Percentiles rank a stretch among this genome's conserved stretches.
These are phyloP conservation scores for Cystofilobasidium bisporidii DNA, from an alignment of 768 basidiomycete species.

Conservation along the genomic window DNA sequence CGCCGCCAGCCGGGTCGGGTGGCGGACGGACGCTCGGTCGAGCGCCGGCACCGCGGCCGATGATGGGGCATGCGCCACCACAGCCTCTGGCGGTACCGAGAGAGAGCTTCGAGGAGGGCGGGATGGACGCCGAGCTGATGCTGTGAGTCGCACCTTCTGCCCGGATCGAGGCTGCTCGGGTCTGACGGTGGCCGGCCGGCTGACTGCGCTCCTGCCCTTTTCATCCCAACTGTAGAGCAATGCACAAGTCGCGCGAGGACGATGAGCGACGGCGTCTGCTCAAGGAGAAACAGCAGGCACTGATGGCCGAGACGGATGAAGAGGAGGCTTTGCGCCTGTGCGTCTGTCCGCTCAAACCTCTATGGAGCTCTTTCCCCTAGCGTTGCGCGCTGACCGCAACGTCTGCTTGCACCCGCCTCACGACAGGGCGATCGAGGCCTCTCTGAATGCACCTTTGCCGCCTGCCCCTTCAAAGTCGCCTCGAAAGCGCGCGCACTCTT, in stretches of 20 bases:
- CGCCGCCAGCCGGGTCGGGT: too few relatives aligned
- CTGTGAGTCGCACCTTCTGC: not conserved
- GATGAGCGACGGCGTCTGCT: not conserved
- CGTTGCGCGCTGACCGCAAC: too few relatives aligned
- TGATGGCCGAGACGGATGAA: not conserved
- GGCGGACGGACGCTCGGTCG: too few relatives aligned
- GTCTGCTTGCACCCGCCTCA: not conserved
- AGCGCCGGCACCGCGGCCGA: too few relatives aligned
- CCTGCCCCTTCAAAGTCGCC: not conserved
- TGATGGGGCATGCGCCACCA: not conserved
- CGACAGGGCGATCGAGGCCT: not conserved
- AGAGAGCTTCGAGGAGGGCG: constrained; percentile 1
- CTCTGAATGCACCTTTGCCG: not conserved
- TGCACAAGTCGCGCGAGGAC: constrained; percentile 2
- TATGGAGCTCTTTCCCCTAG: too few relatives aligned
- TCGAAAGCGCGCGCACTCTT: not conserved
- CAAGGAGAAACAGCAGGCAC: not conserved
- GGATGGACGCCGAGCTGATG: not conserved
- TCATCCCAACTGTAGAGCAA: not conserved
- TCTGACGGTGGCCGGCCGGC: too few relatives aligned
- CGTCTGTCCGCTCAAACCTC: too few relatives aligned
- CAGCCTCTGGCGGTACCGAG: not conserved
- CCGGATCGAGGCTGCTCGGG: too few relatives aligned
- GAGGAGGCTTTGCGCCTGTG: not conserved
- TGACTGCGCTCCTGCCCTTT: too few relatives aligned